Base-by-base conservation (phyloP, 345 rosid genomes). In the Crucihimalaya himalaica region DNA sequence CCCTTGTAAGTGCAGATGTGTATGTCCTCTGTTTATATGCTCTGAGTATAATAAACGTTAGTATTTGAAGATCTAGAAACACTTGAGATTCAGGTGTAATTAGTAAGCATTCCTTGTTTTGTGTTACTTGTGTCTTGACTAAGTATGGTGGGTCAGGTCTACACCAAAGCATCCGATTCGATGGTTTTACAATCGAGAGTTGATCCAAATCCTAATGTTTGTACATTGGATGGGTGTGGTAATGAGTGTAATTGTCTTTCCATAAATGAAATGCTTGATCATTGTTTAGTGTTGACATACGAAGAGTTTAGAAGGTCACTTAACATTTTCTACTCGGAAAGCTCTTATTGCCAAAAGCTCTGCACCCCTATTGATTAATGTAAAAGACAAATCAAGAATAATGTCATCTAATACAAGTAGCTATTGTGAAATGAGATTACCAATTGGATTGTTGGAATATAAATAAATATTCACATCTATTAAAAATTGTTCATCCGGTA, bases 11-110 rank as follows among this genome's bases (percentile, higher is more conserved):
- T 13, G 25, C 72, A 37, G 11, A 37, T 14, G 46, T 16, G 46
- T 40, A 10, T 40, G 46, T 1, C 46, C 16, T 40, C 46, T 40
- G 79, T 77, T 52, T 71, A 71, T 77, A 71, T 58, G 68, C 34
- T 58, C 68, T 77, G 64, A 48, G 68, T 50, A 31, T 57, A 7
- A 42, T 31, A 31, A 27, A 43, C 40, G 66, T 32, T 71, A 65
- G 63, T 51, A 56, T 65, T 65, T 37, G 21, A 47, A n/a, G 65
- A 57, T 65, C 48, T 56, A 13, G 42, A 58, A 57, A 19, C 63
- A 58, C 25, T 55, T 64, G 55, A 64, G 47, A 20, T 63, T 37
- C 60, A 46, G 66, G 45, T 76, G 75, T 76, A 70, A 64, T 76
- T 76, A 70, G 80, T 70, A 55, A 70, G 66, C 66, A 54, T 46